Evolutionary conservation across 164 flowering plant genomes (phyloP).

Genomic region (Annona squamosa): DNA sequence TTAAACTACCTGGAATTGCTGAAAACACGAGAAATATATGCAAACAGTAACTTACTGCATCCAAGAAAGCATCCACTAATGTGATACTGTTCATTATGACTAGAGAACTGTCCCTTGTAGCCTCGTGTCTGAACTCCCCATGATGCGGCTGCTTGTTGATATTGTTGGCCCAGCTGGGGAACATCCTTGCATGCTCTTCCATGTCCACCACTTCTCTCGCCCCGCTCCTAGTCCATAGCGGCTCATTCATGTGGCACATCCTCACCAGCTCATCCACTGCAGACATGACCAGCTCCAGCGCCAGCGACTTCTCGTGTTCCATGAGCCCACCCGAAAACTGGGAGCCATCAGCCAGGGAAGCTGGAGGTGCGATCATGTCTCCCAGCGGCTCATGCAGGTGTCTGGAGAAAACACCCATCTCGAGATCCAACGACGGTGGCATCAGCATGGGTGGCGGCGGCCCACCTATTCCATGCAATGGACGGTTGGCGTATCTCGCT

Average conservation of each 20-base stretch:
- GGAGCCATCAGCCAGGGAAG: conserved; percentile 28
- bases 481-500: conserved; percentile 41
- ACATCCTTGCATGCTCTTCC: conserved; percentile 67
- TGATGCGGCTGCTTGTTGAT: conserved; percentile 26
- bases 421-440: conserved; percentile 63
- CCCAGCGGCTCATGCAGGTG: conserved; percentile 42
- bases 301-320: conserved; percentile 77
- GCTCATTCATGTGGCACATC: conserved; percentile 49
- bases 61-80: conserved; percentile 76
- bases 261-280: conserved; percentile 60
- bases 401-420: conserved; percentile 61
- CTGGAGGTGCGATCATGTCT: conserved; percentile 20
- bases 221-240: conserved; percentile 58
- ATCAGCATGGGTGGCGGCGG: conserved; percentile 29
- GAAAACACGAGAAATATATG: not conserved
- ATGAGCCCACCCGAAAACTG: conserved; percentile 25
- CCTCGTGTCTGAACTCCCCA: conserved; percentile 51
- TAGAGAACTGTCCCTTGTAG: conserved; percentile 53
- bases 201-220: conserved; percentile 47
- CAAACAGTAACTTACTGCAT: conserved; percentile 53
- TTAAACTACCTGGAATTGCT: not conserved
- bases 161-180: conserved; percentile 45
- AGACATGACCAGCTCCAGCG: conserved; percentile 58
- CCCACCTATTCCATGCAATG: conserved; percentile 36
- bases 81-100: conserved; percentile 87